A percentile compares a stretch with the other conserved stretches of the same genome.
Conservation (phyloP, 257 asterid species). For the Paulownia fortunei region DNA sequence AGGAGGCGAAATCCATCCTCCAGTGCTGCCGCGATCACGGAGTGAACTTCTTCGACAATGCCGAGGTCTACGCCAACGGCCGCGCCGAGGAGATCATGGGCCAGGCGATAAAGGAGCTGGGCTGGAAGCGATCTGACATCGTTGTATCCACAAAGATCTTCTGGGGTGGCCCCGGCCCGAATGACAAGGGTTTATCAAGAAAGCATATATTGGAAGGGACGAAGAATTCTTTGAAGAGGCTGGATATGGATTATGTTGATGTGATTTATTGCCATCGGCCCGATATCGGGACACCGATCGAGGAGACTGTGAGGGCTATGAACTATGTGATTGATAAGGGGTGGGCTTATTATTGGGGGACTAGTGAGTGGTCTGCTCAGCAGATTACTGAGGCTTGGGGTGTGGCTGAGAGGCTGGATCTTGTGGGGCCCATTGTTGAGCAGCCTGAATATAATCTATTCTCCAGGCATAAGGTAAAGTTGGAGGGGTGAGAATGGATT, state of each 20-base stretch:
- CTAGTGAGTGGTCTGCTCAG: constrained; percentile 98
- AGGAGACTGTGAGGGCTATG: constrained; percentile 98
- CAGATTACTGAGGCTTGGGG: constrained; percentile 99
- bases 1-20: constrained; percentile 91
- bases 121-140: constrained; percentile 91
- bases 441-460: constrained; percentile 96
- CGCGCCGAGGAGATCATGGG: constrained; percentile 99
- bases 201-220: constrained; percentile 94
- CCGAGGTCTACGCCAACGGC: constrained; percentile 98
- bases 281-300: constrained; percentile 80
- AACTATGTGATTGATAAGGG: constrained; percentile 94
- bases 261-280: constrained; percentile 87
- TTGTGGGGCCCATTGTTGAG: constrained; percentile 91
- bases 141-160: constrained; percentile 95
- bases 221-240: constrained; percentile 67
- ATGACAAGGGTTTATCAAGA: constrained; percentile 91
- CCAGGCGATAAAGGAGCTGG: constrained; percentile 92
- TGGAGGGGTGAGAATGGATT: background rate
- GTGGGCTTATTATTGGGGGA: constrained; percentile 99
- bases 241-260: constrained; percentile 95
- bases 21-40: constrained; percentile 95
- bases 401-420: constrained; percentile 83
- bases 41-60: constrained; percentile 95
- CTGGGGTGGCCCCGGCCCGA: constrained; percentile 99
- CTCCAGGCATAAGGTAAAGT: constrained; percentile 81